Percentiles rank a stretch among this genome's conserved stretches.
Evolutionary conservation across 768 basidiomycete genomes (phyloP).

Genomic region (Suillus subaureus): DNA sequence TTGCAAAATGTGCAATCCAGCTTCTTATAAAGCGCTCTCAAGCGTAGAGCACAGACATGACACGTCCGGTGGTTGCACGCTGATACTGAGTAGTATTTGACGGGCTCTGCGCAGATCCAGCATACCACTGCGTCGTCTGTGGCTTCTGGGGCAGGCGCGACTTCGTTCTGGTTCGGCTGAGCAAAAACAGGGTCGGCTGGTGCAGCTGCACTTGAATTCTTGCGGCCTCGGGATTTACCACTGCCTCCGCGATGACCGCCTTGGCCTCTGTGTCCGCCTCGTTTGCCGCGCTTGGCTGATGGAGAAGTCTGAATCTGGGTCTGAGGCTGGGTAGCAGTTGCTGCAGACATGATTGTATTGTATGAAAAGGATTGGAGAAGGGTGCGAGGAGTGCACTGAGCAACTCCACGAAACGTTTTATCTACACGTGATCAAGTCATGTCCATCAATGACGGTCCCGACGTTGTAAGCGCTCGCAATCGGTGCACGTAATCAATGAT

Average conservation of each 20-base stretch:
- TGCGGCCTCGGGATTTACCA: conserved; percentile 8
- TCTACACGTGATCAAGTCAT: conserved; percentile 8
- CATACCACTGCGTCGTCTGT: conserved; percentile 56
- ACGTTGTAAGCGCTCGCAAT: neutral
- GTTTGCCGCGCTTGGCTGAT: conserved; percentile 9
- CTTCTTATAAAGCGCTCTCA: conserved; percentile 93
- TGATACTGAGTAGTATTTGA: conserved; percentile 87
- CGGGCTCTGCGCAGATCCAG: conserved; percentile 94
- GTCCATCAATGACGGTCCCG: neutral
- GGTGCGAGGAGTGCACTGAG: neutral
- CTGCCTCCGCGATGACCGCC: conserved; percentile 24
- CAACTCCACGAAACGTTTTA: neutral
- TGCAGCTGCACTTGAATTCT: neutral
- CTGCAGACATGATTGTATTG: conserved; percentile 20
- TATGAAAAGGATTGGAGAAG: neutral
- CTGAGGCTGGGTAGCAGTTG: conserved; percentile 20
- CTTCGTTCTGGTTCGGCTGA: conserved; percentile 9
- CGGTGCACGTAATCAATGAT: neutral
- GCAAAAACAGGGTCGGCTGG: neutral
- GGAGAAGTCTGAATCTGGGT: neutral
- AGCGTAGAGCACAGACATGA: conserved; percentile 87
- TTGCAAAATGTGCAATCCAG: conserved; percentile 96
- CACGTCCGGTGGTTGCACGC: conserved; percentile 95
- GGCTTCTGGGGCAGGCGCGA: conserved; percentile 7
- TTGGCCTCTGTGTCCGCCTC: conserved; percentile 16